Evolutionary conservation across 176 grass and related monocot genomes (phyloP), one percentile per base, ranked within the genome.

Genomic region (Aegilops speltoides): DNA sequence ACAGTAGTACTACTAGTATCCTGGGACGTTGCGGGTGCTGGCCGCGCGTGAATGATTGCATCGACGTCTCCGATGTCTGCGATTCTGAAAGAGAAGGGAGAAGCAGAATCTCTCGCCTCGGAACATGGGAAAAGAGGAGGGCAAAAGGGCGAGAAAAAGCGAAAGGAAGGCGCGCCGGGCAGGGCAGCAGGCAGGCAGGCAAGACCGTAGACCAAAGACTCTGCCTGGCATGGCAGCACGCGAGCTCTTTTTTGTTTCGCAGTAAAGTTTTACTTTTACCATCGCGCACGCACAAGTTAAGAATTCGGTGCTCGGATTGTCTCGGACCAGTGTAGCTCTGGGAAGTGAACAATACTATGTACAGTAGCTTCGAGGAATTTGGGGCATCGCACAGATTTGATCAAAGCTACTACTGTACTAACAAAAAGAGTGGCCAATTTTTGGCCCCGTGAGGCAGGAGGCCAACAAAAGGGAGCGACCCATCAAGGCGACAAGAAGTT

Each of bases 81-180:
- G 32, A 34, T 68, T 31, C 31, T 68, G 29, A 22, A 54, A 54
- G 50, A 54, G 50, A 54, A 54, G 15, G 50, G 50, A 6, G 24
- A 50, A 31, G 37, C 72, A 43, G 82, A 33, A 62, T 63, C 64
- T 57, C 69, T 31, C 9, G 70, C 28, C 83, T 86, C 25, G 85
- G 52, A 23, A 17, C 76, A 16, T 29, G 77, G 52, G 67, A 64
- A 73, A 86, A 73, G 12, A 60, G 59, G 13, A 24, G 60, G 60
- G n/a, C 2, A 66, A 85, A 85, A 12, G 54, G 22, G 69, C 24
- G 52, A 72, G 66, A 40, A 80, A 86, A 86, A 86, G 66, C 50
- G n/a, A 71, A 86, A 80, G 34, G 33, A 3, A 80, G 64, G 33
- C 2, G 69, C 69, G 31, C 60, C 8, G 73, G 63, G 19, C 54